These are phyloP conservation scores for Emydomyces testavorans DNA, from an alignment of 2,329 filamentous ascomycete genomes.

Conservation along the genomic window DNA sequence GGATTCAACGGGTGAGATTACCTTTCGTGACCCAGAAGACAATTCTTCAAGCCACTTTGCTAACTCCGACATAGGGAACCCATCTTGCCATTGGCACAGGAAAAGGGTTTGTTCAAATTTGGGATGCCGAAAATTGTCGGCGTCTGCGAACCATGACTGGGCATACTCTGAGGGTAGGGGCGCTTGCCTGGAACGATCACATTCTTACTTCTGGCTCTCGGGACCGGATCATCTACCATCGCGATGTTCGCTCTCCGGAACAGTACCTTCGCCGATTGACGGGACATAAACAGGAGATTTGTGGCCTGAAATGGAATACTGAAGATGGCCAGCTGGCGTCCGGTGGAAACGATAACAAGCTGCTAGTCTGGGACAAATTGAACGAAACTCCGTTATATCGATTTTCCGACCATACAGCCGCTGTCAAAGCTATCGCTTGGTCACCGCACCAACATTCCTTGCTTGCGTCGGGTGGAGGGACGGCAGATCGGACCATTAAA, in stretches of 20 bases:
- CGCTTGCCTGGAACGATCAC: slow-evolving; percentile 94
- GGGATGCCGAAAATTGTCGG: slow-evolving; percentile 81
- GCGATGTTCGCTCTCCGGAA: slow-evolving; percentile 83
- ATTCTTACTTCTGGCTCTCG: slow-evolving; percentile 91
- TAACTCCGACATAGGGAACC: slow-evolving; percentile 48
- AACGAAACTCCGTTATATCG: slow-evolving; percentile 87
- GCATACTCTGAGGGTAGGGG: slow-evolving; percentile 83
- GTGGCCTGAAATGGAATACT: slow-evolving; percentile 91
- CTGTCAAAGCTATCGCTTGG: slow-evolving; percentile 96
- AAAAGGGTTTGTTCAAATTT: slow-evolving; percentile 91
- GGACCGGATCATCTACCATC: slow-evolving; percentile 86
- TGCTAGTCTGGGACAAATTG: slow-evolving; percentile 97
- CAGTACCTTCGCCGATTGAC: slow-evolving; percentile 79
- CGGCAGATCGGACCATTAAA: slow-evolving; percentile 88
- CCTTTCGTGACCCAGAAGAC: neutral
- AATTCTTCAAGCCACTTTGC: slow-evolving; percentile 6
- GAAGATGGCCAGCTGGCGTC: slow-evolving; percentile 91
- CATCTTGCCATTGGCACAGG: slow-evolving; percentile 92
- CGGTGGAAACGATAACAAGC: slow-evolving; percentile 95
- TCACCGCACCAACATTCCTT: slow-evolving; percentile 90
- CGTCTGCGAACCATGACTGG: slow-evolving; percentile 92
- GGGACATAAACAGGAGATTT: slow-evolving; percentile 96
- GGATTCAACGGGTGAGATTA: slow-evolving; percentile 69
- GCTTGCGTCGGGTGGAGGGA: slow-evolving; percentile 90
- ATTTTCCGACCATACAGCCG: slow-evolving; percentile 87